phyloP scores from a whole-genome alignment of 345 rosid genomes.

The Citrus sinensis region DNA sequence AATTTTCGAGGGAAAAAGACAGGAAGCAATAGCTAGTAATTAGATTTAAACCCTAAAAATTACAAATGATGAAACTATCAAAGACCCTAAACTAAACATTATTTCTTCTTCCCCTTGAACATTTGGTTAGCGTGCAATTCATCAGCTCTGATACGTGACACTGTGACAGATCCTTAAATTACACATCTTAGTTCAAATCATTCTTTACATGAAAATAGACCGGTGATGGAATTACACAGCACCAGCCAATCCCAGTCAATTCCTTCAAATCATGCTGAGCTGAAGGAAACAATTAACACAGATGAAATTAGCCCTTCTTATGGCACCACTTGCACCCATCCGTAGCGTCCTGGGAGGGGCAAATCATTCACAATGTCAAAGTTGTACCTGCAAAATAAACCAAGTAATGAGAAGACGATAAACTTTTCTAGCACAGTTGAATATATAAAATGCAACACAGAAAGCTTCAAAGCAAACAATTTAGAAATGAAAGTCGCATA shows the following conservation, averaged over 20 bases:
- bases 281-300: conserved; percentile 8
- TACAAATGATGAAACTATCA: conserved; percentile 13
- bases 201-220: conserved; percentile 20
- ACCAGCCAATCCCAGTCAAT: conserved; percentile 3
- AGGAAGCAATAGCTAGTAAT: conserved; percentile 16
- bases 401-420: neutral
- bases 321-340: conserved; percentile 63
- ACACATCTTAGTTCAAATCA: conserved; percentile 32
- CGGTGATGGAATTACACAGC: neutral
- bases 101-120: conserved; percentile 5
- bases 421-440: neutral
- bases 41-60: conserved; percentile 21
- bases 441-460: neutral
- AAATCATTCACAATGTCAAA: conserved; percentile 62
- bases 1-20: neutral
- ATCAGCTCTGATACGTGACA: conserved; percentile 30
- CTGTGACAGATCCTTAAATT: conserved; percentile 26
- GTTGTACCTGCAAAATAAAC: conserved; percentile 61
- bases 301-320: conserved; percentile 13
- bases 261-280: conserved; percentile 13
- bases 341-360: conserved; percentile 78
- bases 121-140: conserved; percentile 32
- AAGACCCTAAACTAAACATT: conserved; percentile 17
- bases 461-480: neutral
- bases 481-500: conserved; percentile 18